Base-by-base conservation (phyloP, 768 basidiomycete genomes). In the Lactifluus volemus region DNA sequence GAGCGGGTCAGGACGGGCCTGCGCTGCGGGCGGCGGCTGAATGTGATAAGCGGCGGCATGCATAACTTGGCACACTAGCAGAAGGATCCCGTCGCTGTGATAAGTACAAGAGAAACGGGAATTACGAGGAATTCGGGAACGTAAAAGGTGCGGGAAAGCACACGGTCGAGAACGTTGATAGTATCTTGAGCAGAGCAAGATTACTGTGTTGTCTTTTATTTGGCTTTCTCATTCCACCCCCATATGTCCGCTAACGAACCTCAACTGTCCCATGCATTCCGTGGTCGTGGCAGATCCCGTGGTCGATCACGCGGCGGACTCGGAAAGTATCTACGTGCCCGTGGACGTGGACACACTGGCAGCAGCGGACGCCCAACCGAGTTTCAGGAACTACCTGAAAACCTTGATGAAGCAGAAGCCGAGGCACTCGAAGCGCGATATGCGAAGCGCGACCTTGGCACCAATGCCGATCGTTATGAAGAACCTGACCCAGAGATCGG, bases 401-500 rank as follows among this genome's bases (percentile, higher is more conserved):
- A 76, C 15, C 17, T 72, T 6, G 72, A 75, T 53, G 74, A 79
- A 38, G 85, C 84, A 64, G 78, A 75, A 34, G 78, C 76, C 0
- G 73, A 75, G 38, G 85, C 83, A 67, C 63, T 73, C 10, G 74
- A 73, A 15, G 70, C 68, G 39, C 85, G 81, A 68, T 90, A 79
- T 58, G 70, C 81, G 29, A 76, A 77, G 59, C 77, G 89, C 41
- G 74, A 82, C 52, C 74, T 92, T 15, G 83, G 77, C 4, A 79
- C 85, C 4, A 92, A 92, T 68, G 84, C 77, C 0, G 88, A 90
- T 76, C 77, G 89, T 54, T 92, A 92, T 68, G 77, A 68, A 15
- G 89, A 91, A 71, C 80, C 81, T 19, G 85, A 83, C 60, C 83
- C 83, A 3, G 83, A 86, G 65, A 73, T 88, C 29, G 84, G 81